phyloP scores from a whole-genome alignment of 1,139 yeast species.

The Suhomyces ambrosiae region DNA sequence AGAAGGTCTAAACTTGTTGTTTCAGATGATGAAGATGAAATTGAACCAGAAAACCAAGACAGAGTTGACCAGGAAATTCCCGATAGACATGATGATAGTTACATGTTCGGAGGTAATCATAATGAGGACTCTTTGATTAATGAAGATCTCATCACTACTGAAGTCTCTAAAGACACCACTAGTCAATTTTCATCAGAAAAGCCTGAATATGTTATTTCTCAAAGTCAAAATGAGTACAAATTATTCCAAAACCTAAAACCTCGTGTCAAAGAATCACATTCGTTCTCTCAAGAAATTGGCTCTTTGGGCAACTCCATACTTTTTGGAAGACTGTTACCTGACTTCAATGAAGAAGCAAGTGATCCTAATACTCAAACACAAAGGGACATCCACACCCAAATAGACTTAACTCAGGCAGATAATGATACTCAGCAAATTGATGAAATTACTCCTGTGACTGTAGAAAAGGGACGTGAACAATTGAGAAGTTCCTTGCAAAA shows the following conservation, averaged over 20 bases:
- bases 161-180: conserved; percentile 13
- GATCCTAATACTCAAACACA: conserved; percentile 14
- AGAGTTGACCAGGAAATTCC: conserved; percentile 22
- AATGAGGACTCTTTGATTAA: conserved; percentile 17
- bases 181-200: neutral
- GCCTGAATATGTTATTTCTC: conserved; percentile 9
- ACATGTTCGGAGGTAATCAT: conserved; percentile 37
- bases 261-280: conserved; percentile 13
- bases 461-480: conserved; percentile 28
- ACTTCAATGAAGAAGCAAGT: conserved; percentile 28
- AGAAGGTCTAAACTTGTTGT: conserved; percentile 15
- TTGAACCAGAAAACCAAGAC: conserved; percentile 18
- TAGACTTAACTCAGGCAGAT: conserved; percentile 22
- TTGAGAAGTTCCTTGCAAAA: conserved; percentile 16
- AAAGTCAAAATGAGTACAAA: conserved; percentile 12
- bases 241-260: conserved; percentile 38
- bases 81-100: conserved; percentile 32
- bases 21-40: conserved; percentile 22
- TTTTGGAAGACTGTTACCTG: conserved; percentile 19
- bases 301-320: conserved; percentile 9
- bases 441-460: conserved; percentile 29
- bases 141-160: conserved; percentile 22
- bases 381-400: conserved; percentile 10
- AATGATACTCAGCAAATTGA: conserved; percentile 7
- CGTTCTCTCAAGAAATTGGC: conserved; percentile 14